Base-by-base conservation (phyloP, 345 rosid genomes). In the Noccaea bulbosa region DNA sequence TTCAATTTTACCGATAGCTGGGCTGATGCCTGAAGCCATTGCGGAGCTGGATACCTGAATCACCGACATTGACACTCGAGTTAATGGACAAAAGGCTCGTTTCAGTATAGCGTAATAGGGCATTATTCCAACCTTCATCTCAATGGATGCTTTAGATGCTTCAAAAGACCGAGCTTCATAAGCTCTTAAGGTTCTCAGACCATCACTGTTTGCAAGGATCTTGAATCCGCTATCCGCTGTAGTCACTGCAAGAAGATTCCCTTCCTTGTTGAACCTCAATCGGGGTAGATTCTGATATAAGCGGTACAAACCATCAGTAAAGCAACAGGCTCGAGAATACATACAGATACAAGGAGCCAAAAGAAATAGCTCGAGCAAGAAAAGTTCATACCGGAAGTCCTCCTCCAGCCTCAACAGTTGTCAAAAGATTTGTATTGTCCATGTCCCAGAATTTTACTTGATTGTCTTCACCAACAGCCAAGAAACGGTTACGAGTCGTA, bases 401-500 rank as follows among this genome's bases (percentile, higher is more conserved):
- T 38, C 92, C 95, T 50, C 83, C 95, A 32, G 95, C 95, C 60
- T 87, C 95, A 10, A 70, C 78, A 67, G 66, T 82, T 22, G 82
- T 72, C 45, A 89, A 69, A 27, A 87, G 27, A 65, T 81, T 80
- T 50, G 68, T 74, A 72, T 68, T 83, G 77, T 89, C 95, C 92
- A 87, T 82, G 69, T 89, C 87, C 95, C 95, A 89, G 79, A 86
- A 85, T 41, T 83, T 89, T 44, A 89, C 66, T 72, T 78, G 84
- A 65, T 60, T 30, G 56, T 89, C 90, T 71, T 87, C 95, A 30
- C 95, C 95, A 69, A 76, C 95, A 56, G 90, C 95, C 80, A 89
- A 66, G 74, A 82, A 78, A 39, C 80, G 84, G 72, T 84, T 89
- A 65, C 76, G 79, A 3, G 95, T 85, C 1, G 92, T 83, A 66